Percentiles rank a stretch among this genome's conserved stretches.
Evolutionary conservation across 192 early-diverging fungal species (phyloP).

Genomic region (Umbelopsis ramanniana): DNA sequence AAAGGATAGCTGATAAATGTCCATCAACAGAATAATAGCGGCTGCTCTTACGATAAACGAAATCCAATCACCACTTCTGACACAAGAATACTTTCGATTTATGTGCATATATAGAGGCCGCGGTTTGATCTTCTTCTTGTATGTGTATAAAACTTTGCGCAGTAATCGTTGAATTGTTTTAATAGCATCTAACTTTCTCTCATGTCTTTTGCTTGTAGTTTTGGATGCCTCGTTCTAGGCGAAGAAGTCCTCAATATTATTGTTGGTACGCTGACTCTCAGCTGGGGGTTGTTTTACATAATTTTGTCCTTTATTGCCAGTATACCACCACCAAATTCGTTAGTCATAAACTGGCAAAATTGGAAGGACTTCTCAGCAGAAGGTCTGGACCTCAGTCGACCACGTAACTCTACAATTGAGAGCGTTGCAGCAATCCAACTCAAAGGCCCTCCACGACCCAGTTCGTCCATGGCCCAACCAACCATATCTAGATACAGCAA

Average conservation of each 20-base stretch:
- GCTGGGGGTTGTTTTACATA: conserved; percentile 56
- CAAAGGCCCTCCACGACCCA: neutral
- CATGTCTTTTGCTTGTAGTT: conserved; percentile 28
- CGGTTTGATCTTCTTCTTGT: conserved; percentile 60
- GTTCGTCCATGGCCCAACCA: neutral
- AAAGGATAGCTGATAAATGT: neutral
- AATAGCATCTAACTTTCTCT: neutral
- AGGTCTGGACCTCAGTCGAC: conserved; percentile 19
- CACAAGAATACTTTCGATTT: conserved; percentile 53
- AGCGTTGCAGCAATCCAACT: conserved; percentile 8
- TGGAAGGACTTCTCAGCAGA: conserved; percentile 44
- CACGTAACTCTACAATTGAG: conserved; percentile 3
- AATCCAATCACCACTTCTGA: conserved; percentile 46
- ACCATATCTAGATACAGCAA: neutral
- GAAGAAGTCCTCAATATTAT: conserved; percentile 49
- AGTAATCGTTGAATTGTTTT: neutral
- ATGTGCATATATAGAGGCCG: conserved; percentile 60
- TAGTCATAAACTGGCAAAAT: conserved; percentile 37
- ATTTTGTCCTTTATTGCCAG: conserved; percentile 46
- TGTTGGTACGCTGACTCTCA: conserved; percentile 49
- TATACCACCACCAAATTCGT: conserved; percentile 28
- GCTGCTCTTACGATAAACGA: conserved; percentile 52
- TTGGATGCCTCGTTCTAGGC: conserved; percentile 61
- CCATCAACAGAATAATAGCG: conserved; percentile 25
- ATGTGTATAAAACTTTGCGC: conserved; percentile 20